Conservation (phyloP, 164 flowering plant genomes). For the Amborella trichopoda region DNA sequence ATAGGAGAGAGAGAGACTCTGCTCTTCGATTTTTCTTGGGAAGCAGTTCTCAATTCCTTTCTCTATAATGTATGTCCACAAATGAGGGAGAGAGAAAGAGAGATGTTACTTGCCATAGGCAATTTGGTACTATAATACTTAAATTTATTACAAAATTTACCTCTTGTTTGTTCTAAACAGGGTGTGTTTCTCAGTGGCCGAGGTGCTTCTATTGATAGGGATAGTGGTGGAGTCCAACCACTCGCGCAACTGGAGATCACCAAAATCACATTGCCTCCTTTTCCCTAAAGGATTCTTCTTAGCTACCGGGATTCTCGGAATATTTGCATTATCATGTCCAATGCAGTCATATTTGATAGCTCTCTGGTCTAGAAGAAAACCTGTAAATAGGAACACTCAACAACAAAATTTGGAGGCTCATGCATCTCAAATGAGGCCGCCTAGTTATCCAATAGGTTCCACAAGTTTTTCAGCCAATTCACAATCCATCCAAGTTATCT, state of each 20-base stretch:
- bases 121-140: too few species aligned
- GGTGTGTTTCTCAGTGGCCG: slow-evolving; percentile 66
- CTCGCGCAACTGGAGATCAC: slow-evolving; percentile 39
- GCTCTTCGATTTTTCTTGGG: background rate
- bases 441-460: too few species aligned
- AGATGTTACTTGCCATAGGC: background rate
- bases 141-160: too few species aligned
- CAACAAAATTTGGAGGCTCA: too few species aligned
- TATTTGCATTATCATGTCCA: slow-evolving; percentile 53
- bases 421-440: too few species aligned
- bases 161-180: too few species aligned
- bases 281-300: slow-evolving; percentile 50
- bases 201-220: slow-evolving; percentile 61
- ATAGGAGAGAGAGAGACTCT: background rate
- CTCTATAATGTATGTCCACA: background rate
- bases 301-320: slow-evolving; percentile 61
- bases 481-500: too few species aligned
- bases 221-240: slow-evolving; percentile 85
- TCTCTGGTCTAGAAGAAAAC: too few species aligned
- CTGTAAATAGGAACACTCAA: too few species aligned
- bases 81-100: background rate
- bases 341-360: too few species aligned
- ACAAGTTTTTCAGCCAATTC: too few species aligned
- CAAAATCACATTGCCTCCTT: slow-evolving; percentile 44
- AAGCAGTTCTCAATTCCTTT: background rate